Evolutionary conservation across 2,329 filamentous ascomycete species (phyloP).

Genomic region (Stagonosporopsis vannaccii): DNA sequence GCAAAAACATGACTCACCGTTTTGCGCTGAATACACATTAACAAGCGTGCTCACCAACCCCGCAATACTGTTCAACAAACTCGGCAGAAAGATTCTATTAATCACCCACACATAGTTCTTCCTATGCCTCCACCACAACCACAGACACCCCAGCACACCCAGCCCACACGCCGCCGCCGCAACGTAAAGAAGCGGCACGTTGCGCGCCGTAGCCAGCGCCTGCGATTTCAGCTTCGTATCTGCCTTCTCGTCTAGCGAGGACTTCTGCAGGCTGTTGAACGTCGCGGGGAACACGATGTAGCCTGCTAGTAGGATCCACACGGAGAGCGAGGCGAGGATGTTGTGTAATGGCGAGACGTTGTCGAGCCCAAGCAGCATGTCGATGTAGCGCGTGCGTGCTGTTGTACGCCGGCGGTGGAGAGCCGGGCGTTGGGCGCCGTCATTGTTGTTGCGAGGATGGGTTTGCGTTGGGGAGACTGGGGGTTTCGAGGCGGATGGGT

Average conservation of each 20-base stretch:
- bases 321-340: slow-evolving; percentile 55
- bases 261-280: slow-evolving; percentile 55
- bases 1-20: slow-evolving; percentile 34
- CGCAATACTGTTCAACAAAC: slow-evolving; percentile 56
- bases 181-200: slow-evolving; percentile 55
- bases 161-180: slow-evolving; percentile 54
- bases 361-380: slow-evolving; percentile 59
- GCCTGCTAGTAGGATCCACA: slow-evolving; percentile 61
- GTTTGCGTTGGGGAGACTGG: too few relatives aligned
- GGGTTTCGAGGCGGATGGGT: too few relatives aligned
- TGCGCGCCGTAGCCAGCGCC: slow-evolving; percentile 42
- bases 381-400: slow-evolving; percentile 37
- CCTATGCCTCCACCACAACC: slow-evolving; percentile 55
- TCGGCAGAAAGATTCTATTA: slow-evolving; percentile 58
- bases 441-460: too few relatives aligned
- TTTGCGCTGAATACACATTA: slow-evolving; percentile 59
- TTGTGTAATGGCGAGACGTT: slow-evolving; percentile 57
- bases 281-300: slow-evolving; percentile 63
- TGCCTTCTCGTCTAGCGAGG: slow-evolving; percentile 36
- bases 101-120: slow-evolving; percentile 64
- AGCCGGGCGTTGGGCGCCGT: slow-evolving; percentile 25
- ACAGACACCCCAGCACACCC: slow-evolving; percentile 52
- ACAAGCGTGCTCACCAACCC: slow-evolving; percentile 60
- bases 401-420: slow-evolving; percentile 38
- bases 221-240: slow-evolving; percentile 29